Evolutionary conservation across 2,329 filamentous ascomycete genomes (phyloP).

Genomic region (Cladosporium sp.): DNA sequence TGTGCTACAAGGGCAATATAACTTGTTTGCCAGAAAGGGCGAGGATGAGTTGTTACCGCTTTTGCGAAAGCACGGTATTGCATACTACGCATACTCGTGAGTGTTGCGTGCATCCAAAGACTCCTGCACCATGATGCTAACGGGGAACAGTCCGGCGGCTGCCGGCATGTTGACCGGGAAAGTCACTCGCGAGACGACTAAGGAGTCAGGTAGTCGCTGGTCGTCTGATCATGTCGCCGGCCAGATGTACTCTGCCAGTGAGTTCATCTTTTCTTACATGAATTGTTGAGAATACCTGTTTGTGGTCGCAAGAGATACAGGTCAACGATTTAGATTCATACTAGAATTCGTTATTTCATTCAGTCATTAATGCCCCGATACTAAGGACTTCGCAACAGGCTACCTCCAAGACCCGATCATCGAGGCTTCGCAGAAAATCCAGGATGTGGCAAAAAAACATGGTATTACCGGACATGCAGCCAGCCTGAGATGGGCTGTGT

Average conservation of each 20-base stretch:
- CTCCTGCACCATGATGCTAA: neutral
- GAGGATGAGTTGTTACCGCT: slow-evolving; percentile 42
- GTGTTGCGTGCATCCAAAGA: neutral
- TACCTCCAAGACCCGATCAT: slow-evolving; percentile 4
- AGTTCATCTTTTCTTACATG: too few relatives aligned
- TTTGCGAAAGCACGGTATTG: slow-evolving; percentile 40
- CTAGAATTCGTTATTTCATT: neutral
- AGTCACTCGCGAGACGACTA: neutral
- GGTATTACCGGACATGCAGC: slow-evolving; percentile 29
- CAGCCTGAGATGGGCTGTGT: slow-evolving; percentile 44
- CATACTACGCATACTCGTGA: slow-evolving; percentile 35
- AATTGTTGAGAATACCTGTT: too few relatives aligned
- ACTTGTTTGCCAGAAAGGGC: slow-evolving; percentile 35
- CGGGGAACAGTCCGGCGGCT: neutral
- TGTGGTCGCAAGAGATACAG: too few relatives aligned
- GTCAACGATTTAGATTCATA: neutral
- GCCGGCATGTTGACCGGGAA: slow-evolving; percentile 6
- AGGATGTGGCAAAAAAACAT: slow-evolving; percentile 1
- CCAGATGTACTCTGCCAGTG: slow-evolving; percentile 6
- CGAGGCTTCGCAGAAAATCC: neutral
- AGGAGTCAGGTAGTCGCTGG: slow-evolving; percentile 1
- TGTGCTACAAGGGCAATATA: slow-evolving; percentile 47
- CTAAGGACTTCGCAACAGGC: neutral
- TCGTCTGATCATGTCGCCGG: neutral
- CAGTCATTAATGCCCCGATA: neutral